Conservation (phyloP, 176 grass and related monocot genomes). For the Triticum aestivum region DNA sequence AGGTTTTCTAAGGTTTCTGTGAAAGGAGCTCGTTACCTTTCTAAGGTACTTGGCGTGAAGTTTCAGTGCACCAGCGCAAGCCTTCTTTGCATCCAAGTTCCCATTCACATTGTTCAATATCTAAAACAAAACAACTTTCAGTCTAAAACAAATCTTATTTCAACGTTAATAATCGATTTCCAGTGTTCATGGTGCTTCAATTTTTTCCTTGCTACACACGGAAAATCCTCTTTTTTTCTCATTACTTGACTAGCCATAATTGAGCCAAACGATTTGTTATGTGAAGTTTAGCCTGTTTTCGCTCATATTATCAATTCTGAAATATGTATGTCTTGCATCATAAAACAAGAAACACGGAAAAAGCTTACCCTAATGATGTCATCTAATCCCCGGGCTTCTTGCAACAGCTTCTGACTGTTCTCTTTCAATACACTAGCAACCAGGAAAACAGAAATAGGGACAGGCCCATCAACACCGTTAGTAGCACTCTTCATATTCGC, state of each 20-base stretch:
- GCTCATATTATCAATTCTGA: neutral
- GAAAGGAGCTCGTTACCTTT: constrained; percentile 45
- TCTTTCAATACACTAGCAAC: constrained; percentile 98
- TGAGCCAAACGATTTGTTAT: no score
- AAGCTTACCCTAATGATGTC: constrained; percentile 77
- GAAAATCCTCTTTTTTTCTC: no score
- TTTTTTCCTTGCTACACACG: no score
- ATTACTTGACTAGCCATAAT: no score
- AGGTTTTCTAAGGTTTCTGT: neutral
- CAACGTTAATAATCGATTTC: neutral
- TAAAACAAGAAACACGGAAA: neutral
- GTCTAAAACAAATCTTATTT: neutral
- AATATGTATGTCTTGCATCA: neutral
- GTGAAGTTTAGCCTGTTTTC: neutral
- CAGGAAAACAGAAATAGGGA: constrained; percentile 95
- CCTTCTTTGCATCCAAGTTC: constrained; percentile 80
- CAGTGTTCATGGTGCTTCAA: no score
- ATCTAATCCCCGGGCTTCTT: constrained; percentile 83
- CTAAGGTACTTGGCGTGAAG: constrained; percentile 86
- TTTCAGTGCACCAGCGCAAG: constrained; percentile 72
- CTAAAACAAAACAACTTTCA: constrained; percentile 19
- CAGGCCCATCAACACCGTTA: constrained; percentile 49
- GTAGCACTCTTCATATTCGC: constrained; percentile 77
- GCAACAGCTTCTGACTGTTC: constrained; percentile 72
- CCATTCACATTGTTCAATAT: constrained; percentile 82